Conservation (phyloP, 139 green algal species). For the Chlorella sp. region DNA sequence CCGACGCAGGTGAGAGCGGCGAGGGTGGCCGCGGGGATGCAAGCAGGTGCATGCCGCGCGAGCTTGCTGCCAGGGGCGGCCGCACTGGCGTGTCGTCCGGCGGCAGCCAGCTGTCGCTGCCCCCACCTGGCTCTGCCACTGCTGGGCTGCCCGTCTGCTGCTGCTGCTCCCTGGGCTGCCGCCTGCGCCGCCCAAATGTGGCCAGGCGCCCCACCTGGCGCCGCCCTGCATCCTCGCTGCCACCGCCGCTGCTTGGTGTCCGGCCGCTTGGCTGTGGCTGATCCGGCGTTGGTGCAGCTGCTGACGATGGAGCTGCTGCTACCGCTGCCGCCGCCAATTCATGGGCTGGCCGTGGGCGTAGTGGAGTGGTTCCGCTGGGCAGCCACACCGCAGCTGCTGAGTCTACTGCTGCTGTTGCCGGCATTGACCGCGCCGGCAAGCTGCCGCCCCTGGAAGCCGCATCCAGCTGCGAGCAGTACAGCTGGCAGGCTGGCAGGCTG, state of each 20-base stretch:
- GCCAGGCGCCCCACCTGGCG: too few species aligned
- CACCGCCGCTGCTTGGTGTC: too few species aligned
- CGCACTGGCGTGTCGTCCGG: not conserved
- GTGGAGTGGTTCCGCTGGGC: not conserved
- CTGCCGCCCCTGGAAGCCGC: not conserved
- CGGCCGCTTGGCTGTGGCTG: not conserved
- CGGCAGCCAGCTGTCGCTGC: constrained; percentile 4
- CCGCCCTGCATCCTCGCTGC: too few species aligned
- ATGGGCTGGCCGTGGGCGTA: not conserved
- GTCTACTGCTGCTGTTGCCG: not conserved
- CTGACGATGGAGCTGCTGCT: not conserved
- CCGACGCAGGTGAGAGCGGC: not conserved
- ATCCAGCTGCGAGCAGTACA: not conserved
- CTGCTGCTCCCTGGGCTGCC: not conserved
- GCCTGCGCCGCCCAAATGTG: too few species aligned
- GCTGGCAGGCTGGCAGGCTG: not conserved
- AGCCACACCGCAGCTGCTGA: constrained; percentile 5
- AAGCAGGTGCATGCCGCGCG: not conserved
- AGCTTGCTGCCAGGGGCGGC: not conserved
- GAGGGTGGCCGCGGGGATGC: not conserved
- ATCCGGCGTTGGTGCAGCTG: not conserved
- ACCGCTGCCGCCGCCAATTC: not conserved
- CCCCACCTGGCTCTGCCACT: not conserved
- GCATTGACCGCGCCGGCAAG: not conserved
- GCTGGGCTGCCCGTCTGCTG: not conserved